phyloP scores from a whole-genome alignment of 1,284 basidiomycete genomes.

The Gymnopus androsaceus region DNA sequence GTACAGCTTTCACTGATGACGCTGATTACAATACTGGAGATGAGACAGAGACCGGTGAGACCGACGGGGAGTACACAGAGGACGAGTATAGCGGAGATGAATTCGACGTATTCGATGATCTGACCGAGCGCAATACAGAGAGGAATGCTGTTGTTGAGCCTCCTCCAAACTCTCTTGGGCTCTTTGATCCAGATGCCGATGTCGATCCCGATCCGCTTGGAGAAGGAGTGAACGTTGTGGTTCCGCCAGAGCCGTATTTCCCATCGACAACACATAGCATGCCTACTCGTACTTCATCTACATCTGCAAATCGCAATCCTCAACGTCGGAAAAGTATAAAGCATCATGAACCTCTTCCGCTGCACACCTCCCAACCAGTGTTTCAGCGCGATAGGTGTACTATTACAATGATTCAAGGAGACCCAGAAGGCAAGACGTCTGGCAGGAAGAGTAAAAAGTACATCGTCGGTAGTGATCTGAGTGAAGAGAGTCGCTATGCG shows the following conservation, averaged over 20 bases:
- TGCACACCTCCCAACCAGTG: conserved; percentile 72
- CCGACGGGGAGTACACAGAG: conserved; percentile 44
- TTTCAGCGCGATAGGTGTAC: conserved; percentile 94
- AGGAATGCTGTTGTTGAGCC: conserved; percentile 69
- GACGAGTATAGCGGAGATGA: conserved; percentile 58
- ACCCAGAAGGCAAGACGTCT: conserved; percentile 61
- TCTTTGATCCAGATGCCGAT: conserved; percentile 47
- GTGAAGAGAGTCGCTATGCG: conserved; percentile 89
- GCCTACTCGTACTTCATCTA: conserved; percentile 38
- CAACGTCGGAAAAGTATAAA: conserved; percentile 62
- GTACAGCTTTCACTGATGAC: conserved; percentile 52
- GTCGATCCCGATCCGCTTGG: conserved; percentile 76
- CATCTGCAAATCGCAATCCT: conserved; percentile 49
- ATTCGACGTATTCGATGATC: conserved; percentile 64
- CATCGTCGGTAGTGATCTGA: conserved; percentile 91
- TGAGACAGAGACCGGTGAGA: conserved; percentile 56
- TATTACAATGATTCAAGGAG: conserved; percentile 85
- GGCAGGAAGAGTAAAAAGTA: conserved; percentile 72
- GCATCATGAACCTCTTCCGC: conserved; percentile 60
- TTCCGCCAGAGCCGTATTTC: conserved; percentile 79
- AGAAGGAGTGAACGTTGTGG: conserved; percentile 89
- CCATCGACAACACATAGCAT: conserved; percentile 57
- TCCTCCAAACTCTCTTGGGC: conserved; percentile 33
- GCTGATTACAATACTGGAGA: conserved; percentile 53
- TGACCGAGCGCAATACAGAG: conserved; percentile 67